Evolutionary conservation across 2,329 filamentous ascomycete genomes (phyloP), one percentile per base, ranked within the genome.

Genomic region (Zalaria sp.): DNA sequence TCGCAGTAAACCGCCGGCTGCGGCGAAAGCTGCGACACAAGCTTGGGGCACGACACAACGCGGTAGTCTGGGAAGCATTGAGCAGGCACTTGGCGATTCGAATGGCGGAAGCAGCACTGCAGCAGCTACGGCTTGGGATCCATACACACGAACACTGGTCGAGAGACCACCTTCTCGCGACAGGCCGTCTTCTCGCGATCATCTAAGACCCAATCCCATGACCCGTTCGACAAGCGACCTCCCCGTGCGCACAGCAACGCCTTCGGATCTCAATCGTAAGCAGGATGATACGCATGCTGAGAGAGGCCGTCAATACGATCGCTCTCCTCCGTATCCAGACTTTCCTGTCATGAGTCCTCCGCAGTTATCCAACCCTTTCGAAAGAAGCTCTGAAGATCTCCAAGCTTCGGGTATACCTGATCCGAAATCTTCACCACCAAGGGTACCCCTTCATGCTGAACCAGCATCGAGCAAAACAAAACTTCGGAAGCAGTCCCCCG

Each of bases 1-100:
- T 37, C 60, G 64, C 40, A 65, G 59, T 38, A 62, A 65, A 28
- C 68, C 67, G n/a, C 66, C 70, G 32, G 71, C 72, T 44, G 75
- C 76, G 18, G 73, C 76, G 11, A 76, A 73, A 51, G 77, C 77
- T 3, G 77, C 77, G 2, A 75, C 74, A 3, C 65, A 78, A 44
- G 75, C 75, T n/a, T 81, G 76, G 75, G 53, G 54, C 51, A 41
- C 27, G 10, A 65, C 46, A 56, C 62, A 52, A 53, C 38, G 26
- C 40, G 45, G 46, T 26, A 49, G 49, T 40, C 37, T 47, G 34
- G 46, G 45, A 28, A 42, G 40, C 42, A 7, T 48, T 40, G 45
- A 47, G 11, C 38, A 45, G 31, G 38, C 44, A 2, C 44, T 42
- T 29, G 42, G 41, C 25, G 39, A 48, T 18, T 27, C 37, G 25